phyloP scores from a whole-genome alignment of 1,284 basidiomycete species.

The Phenoliferia sp. region DNA sequence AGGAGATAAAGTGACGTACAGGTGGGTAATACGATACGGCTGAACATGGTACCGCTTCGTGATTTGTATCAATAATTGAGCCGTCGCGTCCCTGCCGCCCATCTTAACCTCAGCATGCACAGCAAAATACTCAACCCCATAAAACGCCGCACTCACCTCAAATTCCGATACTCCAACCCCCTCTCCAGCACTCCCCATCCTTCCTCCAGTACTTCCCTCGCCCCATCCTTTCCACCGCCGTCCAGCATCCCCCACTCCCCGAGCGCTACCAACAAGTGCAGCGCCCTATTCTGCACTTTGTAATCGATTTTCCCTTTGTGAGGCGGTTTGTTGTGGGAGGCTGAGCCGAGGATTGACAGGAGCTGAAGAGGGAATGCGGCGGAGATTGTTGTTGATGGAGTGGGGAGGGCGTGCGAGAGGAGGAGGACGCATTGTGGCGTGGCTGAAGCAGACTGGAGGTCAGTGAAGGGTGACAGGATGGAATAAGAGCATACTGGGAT shows the following conservation, averaged over 20 bases:
- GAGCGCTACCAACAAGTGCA: constrained; percentile 2
- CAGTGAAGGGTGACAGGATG: too few species aligned
- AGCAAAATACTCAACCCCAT: not conserved
- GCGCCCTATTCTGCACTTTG: not conserved
- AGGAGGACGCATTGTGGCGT: too few species aligned
- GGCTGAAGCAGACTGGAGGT: too few species aligned
- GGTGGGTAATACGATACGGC: not conserved
- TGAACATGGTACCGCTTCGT: not conserved
- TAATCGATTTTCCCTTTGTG: not conserved
- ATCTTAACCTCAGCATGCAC: not conserved
- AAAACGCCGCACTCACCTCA: constrained; percentile 3
- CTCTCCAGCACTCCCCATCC: not conserved
- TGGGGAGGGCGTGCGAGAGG: too few species aligned
- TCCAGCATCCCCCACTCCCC: not conserved
- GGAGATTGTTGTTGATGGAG: not conserved
- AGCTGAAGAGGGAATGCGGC: not conserved
- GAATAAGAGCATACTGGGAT: too few species aligned
- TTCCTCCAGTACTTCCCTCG: not conserved
- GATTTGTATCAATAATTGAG: not conserved
- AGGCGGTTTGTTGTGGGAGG: not conserved
- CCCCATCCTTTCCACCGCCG: not conserved
- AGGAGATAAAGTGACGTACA: not conserved
- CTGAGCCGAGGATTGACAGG: not conserved
- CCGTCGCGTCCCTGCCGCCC: not conserved
- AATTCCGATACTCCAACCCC: constrained; percentile 1